Evolutionary conservation across 345 rosid genomes (phyloP), one percentile per base, ranked within the genome.

Genomic region (Viola odorata): DNA sequence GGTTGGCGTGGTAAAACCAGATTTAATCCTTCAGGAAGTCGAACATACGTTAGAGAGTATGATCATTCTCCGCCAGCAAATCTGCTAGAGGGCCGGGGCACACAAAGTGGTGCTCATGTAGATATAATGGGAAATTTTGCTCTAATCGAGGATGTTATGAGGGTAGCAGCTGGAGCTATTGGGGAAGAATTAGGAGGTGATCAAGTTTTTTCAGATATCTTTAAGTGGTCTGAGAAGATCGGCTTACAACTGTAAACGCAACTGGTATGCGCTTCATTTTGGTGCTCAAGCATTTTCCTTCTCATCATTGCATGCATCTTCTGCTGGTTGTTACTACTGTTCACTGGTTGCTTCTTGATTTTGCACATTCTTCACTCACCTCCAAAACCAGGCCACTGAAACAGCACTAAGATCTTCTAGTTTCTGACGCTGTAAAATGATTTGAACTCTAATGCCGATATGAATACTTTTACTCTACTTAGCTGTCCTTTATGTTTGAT

Each of bases 101-200:
- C 91, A 1, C 95, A 75, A 65, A 94, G 99, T 50, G 97, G 96
- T 6, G 81, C 83, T 5, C 97, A 94, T 72, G 97, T 90, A 5
- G 99, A 94, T 65, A 86, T 94, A 54, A 88, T 94, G 99, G 99
- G 99, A 51, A 94, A 94, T 73, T 94, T 94, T 66, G 97, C 89
- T 6, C 63, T 94, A 68, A 88, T 94, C 0, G 97, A 94, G 65
- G 97, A 94, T 62, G 52, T 90, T 41, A 79, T 90, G 72, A 82
- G 95, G 74, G 76, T 94, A 17, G 99, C 97, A 13, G 80, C 92
- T 0, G 99, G 99, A 37, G 97, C 84, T 39, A 79, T 82, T 0
- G 99, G 97, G 50, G 81, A 83, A 14, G 89, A 84, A 16, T 41
- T 90, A 71, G 97, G 96, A 23, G 96, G 87, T 11, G 91, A 94